These are phyloP conservation scores for Phytophthora sansomeana DNA, from an alignment of 352 stramenopile species.

Conservation along the genomic window DNA sequence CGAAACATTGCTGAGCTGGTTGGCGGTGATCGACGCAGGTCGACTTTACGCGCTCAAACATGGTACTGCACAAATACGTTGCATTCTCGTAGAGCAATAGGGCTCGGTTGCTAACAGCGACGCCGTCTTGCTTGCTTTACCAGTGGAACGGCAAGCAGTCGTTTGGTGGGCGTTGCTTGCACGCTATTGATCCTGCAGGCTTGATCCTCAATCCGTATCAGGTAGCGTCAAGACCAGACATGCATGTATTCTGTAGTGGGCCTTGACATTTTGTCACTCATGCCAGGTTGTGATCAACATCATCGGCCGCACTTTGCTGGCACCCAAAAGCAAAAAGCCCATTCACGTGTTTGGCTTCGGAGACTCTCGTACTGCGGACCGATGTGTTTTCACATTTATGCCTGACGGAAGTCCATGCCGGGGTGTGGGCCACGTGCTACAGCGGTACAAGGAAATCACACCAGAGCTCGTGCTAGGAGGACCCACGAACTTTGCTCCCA, in stretches of 20 bases:
- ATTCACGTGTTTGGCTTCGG: conserved; percentile 85
- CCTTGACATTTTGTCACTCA: not conserved
- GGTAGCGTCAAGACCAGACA: conserved; percentile 15
- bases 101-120: not conserved
- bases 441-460: conserved; percentile 61
- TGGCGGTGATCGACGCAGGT: conserved; percentile 42
- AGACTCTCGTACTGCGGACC: conserved; percentile 61
- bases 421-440: conserved; percentile 65
- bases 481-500: conserved; percentile 82
- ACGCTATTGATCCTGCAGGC: conserved; percentile 67
- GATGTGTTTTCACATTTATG: conserved; percentile 63
- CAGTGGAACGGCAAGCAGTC: conserved; percentile 76
- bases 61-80: conserved; percentile 31
- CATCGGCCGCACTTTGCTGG: conserved; percentile 68
- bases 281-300: conserved; percentile 72
- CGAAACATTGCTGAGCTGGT: conserved; percentile 18
- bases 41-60: conserved; percentile 85
- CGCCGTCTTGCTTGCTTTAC: conserved; percentile 1
- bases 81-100: not conserved
- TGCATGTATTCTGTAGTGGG: too few relatives aligned
- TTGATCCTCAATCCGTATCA: conserved; percentile 72
- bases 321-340: conserved; percentile 74
- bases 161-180: conserved; percentile 71
- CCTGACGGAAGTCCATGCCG: conserved; percentile 46
- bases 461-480: conserved; percentile 57